Conservation (phyloP, 306 rosid species). For the Abrus pulchellus region DNA sequence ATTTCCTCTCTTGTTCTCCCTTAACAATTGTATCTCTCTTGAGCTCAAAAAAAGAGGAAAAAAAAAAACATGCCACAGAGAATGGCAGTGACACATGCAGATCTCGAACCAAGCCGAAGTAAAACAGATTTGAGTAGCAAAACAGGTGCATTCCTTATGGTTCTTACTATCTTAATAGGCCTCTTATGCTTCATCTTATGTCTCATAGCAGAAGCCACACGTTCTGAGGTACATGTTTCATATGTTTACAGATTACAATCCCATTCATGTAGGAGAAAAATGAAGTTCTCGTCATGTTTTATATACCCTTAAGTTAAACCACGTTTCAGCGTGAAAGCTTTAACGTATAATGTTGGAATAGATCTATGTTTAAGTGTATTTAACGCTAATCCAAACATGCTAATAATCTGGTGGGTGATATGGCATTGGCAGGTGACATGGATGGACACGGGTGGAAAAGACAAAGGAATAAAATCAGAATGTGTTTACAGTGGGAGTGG, state of each 20-base stretch:
- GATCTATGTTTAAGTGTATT: too few species aligned
- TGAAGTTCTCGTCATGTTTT: neutral
- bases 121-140: conserved; percentile 74
- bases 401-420: conserved; percentile 12
- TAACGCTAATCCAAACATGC: too few species aligned
- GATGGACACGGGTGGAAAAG: conserved; percentile 52
- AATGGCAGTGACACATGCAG: conserved; percentile 91
- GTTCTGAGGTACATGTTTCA: conserved; percentile 75
- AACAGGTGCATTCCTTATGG: conserved; percentile 66
- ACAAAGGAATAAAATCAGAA: conserved; percentile 53
- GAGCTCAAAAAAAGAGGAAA: neutral
- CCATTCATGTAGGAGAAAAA: too few species aligned
- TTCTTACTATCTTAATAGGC: conserved; percentile 77
- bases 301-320: neutral
- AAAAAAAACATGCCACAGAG: conserved; percentile 45
- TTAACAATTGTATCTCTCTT: conserved; percentile 39
- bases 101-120: conserved; percentile 74
- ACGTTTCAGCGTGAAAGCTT: too few species aligned
- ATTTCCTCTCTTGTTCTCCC: conserved; percentile 26
- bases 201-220: conserved; percentile 89
- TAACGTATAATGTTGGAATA: too few species aligned
- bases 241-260: conserved; percentile 2
- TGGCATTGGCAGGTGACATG: conserved; percentile 65
- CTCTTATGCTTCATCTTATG: conserved; percentile 82
- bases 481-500: conserved; percentile 86